Conservation (phyloP, 768 basidiomycete genomes). For the Mycena filopes region DNA sequence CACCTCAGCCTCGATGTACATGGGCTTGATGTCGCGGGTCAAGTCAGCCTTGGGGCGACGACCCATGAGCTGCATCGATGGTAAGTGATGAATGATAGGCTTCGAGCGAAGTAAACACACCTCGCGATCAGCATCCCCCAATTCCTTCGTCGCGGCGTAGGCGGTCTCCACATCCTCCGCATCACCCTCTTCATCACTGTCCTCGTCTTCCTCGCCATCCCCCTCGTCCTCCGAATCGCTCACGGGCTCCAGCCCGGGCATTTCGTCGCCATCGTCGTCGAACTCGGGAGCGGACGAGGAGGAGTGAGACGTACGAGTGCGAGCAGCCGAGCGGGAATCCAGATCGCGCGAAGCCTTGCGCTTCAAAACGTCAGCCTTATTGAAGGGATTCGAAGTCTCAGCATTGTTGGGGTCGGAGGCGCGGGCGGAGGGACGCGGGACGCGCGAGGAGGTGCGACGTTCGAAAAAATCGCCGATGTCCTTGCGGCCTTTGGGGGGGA, state of each 20-base stretch:
- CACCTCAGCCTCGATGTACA: neutral
- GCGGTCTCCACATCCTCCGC: neutral
- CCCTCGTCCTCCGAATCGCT: neutral
- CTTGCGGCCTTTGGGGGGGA: neutral
- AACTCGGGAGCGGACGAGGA: too few relatives aligned
- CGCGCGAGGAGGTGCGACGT: neutral
- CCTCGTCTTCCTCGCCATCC: neutral
- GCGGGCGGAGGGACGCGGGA: neutral
- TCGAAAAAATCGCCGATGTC: neutral
- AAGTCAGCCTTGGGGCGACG: neutral
- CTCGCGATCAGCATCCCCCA: slow-evolving; percentile 5
- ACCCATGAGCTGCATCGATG: neutral
- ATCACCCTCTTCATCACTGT: neutral
- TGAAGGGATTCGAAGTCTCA: too few relatives aligned
- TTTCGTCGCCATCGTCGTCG: neutral
- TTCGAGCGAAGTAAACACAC: neutral
- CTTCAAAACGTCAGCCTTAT: too few relatives aligned
- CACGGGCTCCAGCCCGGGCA: neutral
- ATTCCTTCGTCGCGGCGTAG: neutral
- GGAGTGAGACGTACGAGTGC: too few relatives aligned
- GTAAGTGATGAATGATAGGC: neutral
- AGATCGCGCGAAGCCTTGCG: neutral
- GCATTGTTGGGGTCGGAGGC: neutral
- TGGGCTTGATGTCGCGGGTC: neutral
- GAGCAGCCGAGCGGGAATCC: too few relatives aligned